Conservation (phyloP, 306 rosid species). For the Vachellia pachyceras region DNA sequence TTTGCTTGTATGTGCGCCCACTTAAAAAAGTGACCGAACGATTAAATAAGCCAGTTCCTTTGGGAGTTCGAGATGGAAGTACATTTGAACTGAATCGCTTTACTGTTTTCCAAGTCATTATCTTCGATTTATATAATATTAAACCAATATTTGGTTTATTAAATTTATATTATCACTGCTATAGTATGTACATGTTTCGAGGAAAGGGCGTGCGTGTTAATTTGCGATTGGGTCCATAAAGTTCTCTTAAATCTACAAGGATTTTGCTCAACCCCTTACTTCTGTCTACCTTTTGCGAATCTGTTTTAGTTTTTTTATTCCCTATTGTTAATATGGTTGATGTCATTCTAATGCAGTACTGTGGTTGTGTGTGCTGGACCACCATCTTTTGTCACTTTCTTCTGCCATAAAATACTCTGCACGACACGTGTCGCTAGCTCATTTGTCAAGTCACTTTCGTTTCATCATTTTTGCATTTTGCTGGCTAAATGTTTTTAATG, state of each 20-base stretch:
- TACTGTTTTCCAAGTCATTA: conserved; percentile 25
- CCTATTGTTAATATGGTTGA: background rate
- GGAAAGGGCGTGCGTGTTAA: conserved; percentile 49
- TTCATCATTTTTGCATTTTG: background rate
- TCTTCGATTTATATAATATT: conserved; percentile 1
- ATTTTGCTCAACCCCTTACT: background rate
- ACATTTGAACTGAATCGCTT: conserved; percentile 55
- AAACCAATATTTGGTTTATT: background rate
- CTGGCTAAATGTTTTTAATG: background rate
- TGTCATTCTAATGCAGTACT: conserved; percentile 28
- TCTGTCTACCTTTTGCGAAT: conserved; percentile 25
- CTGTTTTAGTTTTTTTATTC: conserved; percentile 8
- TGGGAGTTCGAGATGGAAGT: conserved; percentile 60
- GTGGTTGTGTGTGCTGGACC: conserved; percentile 32
- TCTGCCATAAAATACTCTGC: background rate
- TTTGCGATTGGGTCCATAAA: background rate
- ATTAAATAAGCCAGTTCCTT: conserved; percentile 49
- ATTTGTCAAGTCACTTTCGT: conserved; percentile 22
- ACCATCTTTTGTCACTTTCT: conserved; percentile 20
- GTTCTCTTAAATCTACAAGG: conserved; percentile 16
- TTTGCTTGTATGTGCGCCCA: conserved; percentile 41
- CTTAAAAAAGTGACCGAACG: conserved; percentile 14
- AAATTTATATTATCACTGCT: background rate
- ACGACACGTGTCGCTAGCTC: conserved; percentile 36
- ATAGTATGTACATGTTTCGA: conserved; percentile 22